Percentiles rank a stretch among this genome's conserved stretches.
These are phyloP conservation scores for Dentipellis sp. DNA, from an alignment of 768 basidiomycete species.

Conservation along the genomic window DNA sequence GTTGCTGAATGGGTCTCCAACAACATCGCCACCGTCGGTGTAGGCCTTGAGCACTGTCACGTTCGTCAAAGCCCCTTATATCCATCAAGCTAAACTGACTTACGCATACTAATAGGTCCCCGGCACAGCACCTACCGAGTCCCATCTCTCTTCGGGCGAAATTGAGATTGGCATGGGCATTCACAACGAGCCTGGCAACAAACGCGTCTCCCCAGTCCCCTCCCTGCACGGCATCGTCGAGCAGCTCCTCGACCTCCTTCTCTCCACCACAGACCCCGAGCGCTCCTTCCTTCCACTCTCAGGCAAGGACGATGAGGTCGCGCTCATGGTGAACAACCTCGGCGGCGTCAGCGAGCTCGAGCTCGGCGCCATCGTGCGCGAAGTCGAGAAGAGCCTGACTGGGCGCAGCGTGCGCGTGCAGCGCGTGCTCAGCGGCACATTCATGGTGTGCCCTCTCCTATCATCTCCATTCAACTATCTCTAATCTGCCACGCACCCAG, in stretches of 20 bases:
- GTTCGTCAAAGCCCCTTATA: slow-evolving; percentile 28
- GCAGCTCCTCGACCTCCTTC: slow-evolving; percentile 62
- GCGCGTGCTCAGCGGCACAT: slow-evolving; percentile 68
- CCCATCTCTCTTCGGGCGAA: slow-evolving; percentile 49
- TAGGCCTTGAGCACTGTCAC: slow-evolving; percentile 84
- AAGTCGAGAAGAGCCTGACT: slow-evolving; percentile 47
- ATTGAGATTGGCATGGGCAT: slow-evolving; percentile 89
- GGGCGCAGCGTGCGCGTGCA: slow-evolving; percentile 45
- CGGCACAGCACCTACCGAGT: slow-evolving; percentile 53
- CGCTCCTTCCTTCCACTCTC: slow-evolving; percentile 69
- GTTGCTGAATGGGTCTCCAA: slow-evolving; percentile 57
- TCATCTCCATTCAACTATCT: not conserved
- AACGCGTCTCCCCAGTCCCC: slow-evolving; percentile 61
- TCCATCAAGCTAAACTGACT: not conserved
- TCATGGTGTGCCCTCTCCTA: slow-evolving; percentile 52
- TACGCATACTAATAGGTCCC: slow-evolving; percentile 44
- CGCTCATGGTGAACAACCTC: slow-evolving; percentile 81
- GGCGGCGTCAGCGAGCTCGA: slow-evolving; percentile 83
- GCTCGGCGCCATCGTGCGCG: slow-evolving; percentile 56
- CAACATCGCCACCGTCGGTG: slow-evolving; percentile 76
- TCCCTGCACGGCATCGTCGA: slow-evolving; percentile 59
- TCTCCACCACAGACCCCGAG: slow-evolving; percentile 64
- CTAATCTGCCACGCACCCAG: slow-evolving; percentile 25
- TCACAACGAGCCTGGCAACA: slow-evolving; percentile 80
- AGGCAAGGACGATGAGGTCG: slow-evolving; percentile 57